Conservation (phyloP, 2,329 filamentous ascomycete species). For the Aspergillus pseudoterreus region DNA sequence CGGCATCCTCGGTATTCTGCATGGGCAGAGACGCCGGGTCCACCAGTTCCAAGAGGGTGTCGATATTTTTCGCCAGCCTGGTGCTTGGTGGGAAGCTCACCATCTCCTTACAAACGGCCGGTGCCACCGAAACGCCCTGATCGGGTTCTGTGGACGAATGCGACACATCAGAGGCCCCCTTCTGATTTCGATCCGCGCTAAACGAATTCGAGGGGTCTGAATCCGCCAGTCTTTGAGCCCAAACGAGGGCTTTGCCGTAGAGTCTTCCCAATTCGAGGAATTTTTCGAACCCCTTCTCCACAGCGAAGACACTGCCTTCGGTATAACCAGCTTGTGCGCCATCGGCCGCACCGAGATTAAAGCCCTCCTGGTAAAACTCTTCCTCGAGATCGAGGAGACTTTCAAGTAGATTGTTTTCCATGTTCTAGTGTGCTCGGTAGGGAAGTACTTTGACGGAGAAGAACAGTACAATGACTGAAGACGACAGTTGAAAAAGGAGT, state of each 20-base stretch:
- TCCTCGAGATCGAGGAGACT: slow-evolving; percentile 59
- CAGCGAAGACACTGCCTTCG: slow-evolving; percentile 85
- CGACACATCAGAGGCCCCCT: slow-evolving; percentile 1
- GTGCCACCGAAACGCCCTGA: slow-evolving; percentile 20
- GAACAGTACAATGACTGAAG: too few relatives aligned
- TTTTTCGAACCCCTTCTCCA: slow-evolving; percentile 92
- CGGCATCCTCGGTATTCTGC: slow-evolving; percentile 80
- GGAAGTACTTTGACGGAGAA: too few relatives aligned
- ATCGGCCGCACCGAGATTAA: slow-evolving; percentile 69
- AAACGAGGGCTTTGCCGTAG: slow-evolving; percentile 76
- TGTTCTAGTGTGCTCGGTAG: slow-evolving; percentile 7
- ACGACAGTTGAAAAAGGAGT: too few relatives aligned
- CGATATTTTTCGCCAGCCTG: slow-evolving; percentile 72
- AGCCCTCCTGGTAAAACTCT: slow-evolving; percentile 78
- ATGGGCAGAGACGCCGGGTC: slow-evolving; percentile 75
- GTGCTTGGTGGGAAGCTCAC: slow-evolving; percentile 53
- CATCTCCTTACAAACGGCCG: slow-evolving; percentile 36
- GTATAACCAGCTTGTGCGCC: slow-evolving; percentile 73
- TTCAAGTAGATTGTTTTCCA: slow-evolving; percentile 53
- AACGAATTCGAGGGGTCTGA: slow-evolving; percentile 15
- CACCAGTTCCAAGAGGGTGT: slow-evolving; percentile 69
- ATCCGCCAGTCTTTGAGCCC: slow-evolving; percentile 66
- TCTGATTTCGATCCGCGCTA: slow-evolving; percentile 1
- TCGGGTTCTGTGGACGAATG: slow-evolving; percentile 7
- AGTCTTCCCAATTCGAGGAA: slow-evolving; percentile 76